A percentile compares a stretch with the other conserved stretches of the same genome.
Evolutionary conservation across 148 eudicot genomes (phyloP).

Genomic region (Nepenthes gracilis): DNA sequence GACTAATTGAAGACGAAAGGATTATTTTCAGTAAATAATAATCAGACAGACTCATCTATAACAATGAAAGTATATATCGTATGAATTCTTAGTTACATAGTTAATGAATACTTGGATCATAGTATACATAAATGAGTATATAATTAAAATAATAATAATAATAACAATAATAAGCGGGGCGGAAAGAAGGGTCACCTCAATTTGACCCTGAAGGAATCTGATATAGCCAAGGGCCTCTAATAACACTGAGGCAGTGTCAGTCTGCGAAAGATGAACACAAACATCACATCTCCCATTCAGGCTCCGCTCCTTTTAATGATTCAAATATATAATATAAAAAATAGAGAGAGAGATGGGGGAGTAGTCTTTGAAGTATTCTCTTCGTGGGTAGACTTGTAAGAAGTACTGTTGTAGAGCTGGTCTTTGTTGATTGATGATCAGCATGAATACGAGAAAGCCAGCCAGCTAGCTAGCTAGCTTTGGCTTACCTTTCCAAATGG

Average conservation of each 20-base stretch:
- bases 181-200: conserved; percentile 51
- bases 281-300: background rate
- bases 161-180: background rate
- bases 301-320: background rate
- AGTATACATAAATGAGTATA: background rate
- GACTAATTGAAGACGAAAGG: background rate
- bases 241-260: conserved; percentile 96
- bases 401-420: no score
- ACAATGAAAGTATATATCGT: background rate
- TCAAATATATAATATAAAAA: background rate
- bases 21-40: background rate
- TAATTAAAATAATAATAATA: background rate
- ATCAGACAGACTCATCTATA: background rate
- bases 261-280: conserved; percentile 46
- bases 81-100: background rate
- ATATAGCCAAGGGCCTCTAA: conserved; percentile 79
- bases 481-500: conserved; percentile 11
- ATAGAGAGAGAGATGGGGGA: background rate
- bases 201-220: conserved; percentile 85
- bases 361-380: background rate
- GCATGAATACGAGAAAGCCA: background rate
- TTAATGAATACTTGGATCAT: background rate
- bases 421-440: background rate
- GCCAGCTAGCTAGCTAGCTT: background rate
- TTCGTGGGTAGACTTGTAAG: background rate